Percentiles rank a stretch among this genome's conserved stretches.
Evolutionary conservation across 768 basidiomycete genomes (phyloP).

Genomic region (Mycena rebaudengoi): DNA sequence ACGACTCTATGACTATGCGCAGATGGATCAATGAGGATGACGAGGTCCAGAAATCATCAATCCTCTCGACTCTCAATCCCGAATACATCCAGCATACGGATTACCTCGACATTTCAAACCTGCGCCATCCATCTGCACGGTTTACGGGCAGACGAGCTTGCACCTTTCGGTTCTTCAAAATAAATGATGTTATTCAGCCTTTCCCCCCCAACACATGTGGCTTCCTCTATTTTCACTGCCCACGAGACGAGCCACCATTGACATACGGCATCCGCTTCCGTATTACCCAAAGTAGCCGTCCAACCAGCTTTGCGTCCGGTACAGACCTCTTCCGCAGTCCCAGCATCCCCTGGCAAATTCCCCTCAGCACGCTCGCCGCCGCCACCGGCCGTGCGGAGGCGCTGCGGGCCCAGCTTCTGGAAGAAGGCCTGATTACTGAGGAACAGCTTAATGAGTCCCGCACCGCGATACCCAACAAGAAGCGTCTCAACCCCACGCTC

Average conservation of each 20-base stretch:
- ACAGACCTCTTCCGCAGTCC: conserved; percentile 15
- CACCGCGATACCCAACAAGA: conserved; percentile 1
- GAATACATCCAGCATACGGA: not conserved
- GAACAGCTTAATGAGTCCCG: not conserved
- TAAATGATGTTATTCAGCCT: not conserved
- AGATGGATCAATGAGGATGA: conserved; percentile 1
- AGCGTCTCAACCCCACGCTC: conserved; percentile 7
- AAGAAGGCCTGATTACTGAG: conserved; percentile 8
- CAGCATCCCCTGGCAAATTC: conserved; percentile 15
- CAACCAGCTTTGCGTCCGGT: not conserved
- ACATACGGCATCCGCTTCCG: conserved; percentile 18
- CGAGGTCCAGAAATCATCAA: not conserved
- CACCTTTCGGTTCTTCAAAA: not conserved
- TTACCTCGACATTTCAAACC: not conserved
- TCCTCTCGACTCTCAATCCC: conserved; percentile 4
- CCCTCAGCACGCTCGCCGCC: conserved; percentile 1
- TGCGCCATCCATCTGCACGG: not conserved
- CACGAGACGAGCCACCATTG: not conserved
- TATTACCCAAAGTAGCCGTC: conserved; percentile 1
- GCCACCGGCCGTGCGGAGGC: not conserved
- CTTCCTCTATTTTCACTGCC: conserved; percentile 11
- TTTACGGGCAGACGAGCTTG: not conserved
- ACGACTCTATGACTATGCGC: not conserved
- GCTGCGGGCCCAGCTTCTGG: conserved; percentile 13
- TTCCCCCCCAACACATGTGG: conserved; percentile 10